phyloP scores from a whole-genome alignment of 257 asterid species.

The Fraxinus americana region DNA sequence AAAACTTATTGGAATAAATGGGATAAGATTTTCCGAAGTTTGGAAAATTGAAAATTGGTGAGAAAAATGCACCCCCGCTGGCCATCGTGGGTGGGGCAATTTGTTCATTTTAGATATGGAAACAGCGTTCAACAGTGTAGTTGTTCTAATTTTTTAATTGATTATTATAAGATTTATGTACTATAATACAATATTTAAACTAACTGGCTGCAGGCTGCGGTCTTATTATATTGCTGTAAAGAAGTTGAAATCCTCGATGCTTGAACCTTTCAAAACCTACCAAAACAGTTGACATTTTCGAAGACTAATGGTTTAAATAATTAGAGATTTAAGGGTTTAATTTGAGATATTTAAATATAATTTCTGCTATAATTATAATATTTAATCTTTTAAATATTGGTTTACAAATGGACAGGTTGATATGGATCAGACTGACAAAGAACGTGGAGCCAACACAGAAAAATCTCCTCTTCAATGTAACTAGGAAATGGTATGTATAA shows the following conservation, averaged over 20 bases:
- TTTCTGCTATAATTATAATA: too few relatives aligned
- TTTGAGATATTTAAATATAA: too few relatives aligned
- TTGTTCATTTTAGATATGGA: not conserved
- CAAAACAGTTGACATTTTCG: not conserved
- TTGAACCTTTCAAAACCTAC: constrained; percentile 44
- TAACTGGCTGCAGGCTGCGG: not conserved
- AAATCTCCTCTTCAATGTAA: not conserved
- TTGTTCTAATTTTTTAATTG: constrained; percentile 33
- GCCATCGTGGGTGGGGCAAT: too few relatives aligned
- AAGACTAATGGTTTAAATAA: not conserved
- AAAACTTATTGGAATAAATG: too few relatives aligned
- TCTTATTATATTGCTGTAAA: constrained; percentile 9
- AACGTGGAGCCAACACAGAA: constrained; percentile 5
- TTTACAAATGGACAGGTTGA: too few relatives aligned
- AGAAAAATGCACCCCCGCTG: not conserved
- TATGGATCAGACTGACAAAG: too few relatives aligned
- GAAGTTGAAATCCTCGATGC: constrained; percentile 22
- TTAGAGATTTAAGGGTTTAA: too few relatives aligned
- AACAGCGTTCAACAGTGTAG: constrained; percentile 13
- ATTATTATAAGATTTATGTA: constrained; percentile 1
- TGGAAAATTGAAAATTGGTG: not conserved
- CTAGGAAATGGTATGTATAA: not conserved
- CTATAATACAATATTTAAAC: not conserved
- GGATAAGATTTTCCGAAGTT: not conserved
- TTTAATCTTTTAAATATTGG: not conserved